Conservation (phyloP, 306 rosid species). For the Prosopis cineraria region DNA sequence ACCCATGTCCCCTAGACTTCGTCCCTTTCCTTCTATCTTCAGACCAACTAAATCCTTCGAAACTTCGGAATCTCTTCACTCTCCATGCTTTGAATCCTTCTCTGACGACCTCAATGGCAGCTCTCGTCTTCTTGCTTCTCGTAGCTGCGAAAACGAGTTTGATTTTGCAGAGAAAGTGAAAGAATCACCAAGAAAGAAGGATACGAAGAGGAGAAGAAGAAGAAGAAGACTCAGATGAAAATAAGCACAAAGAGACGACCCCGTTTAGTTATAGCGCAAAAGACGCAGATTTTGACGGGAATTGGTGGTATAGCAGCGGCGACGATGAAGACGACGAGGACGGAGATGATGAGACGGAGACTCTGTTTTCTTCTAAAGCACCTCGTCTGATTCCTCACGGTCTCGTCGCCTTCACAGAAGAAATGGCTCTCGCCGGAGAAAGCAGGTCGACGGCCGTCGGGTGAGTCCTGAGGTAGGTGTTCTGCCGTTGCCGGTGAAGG, state of each 20-base stretch:
- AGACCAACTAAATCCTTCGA: conserved; percentile 43
- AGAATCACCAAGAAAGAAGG: conserved; percentile 20
- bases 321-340: conserved; percentile 60
- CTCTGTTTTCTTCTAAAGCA: conserved; percentile 79
- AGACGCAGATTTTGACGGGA: conserved; percentile 53
- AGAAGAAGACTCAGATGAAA: conserved; percentile 42
- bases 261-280: conserved; percentile 53
- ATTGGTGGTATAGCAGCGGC: conserved; percentile 82
- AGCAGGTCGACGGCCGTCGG: conserved; percentile 9
- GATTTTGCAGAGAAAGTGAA: conserved; percentile 21
- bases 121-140: conserved; percentile 50
- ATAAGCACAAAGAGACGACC: conserved; percentile 40
- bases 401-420: conserved; percentile 38
- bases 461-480: conserved; percentile 50
- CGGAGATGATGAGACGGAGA: conserved; percentile 68
- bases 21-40: conserved; percentile 53
- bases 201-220: conserved; percentile 41
- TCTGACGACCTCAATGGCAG: not conserved
- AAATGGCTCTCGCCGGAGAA: conserved; percentile 34
- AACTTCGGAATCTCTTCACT: conserved; percentile 27
- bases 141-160: conserved; percentile 10
- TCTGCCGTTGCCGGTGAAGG: conserved; percentile 69
- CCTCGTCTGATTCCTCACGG: conserved; percentile 76
- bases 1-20: conserved; percentile 33
- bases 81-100: conserved; percentile 6